A percentile compares a stretch with the other conserved stretches of the same genome.
These are phyloP conservation scores for Cryptococcus sp. DNA, from an alignment of 1,284 basidiomycete genomes.

Conservation along the genomic window DNA sequence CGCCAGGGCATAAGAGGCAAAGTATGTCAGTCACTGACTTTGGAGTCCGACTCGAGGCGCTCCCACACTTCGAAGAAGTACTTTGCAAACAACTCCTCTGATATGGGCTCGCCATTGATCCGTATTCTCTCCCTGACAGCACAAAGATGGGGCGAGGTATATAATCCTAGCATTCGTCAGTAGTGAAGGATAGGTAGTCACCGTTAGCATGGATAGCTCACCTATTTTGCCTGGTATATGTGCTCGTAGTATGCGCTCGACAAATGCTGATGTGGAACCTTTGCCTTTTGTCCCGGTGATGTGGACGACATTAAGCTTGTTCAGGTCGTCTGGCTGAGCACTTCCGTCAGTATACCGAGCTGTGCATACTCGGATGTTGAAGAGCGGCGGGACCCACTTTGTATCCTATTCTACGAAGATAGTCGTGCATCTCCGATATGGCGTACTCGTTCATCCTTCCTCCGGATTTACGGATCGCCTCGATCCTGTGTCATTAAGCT, in stretches of 20 bases:
- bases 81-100: constrained; percentile 81
- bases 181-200: not conserved
- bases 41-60: constrained; percentile 67
- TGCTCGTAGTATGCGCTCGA: constrained; percentile 56
- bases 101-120: constrained; percentile 85
- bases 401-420: constrained; percentile 84
- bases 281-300: constrained; percentile 99
- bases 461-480: constrained; percentile 76
- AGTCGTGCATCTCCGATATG: constrained; percentile 88
- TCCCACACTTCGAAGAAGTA: constrained; percentile 99
- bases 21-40: constrained; percentile 53
- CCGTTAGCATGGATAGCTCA: constrained; percentile 6
- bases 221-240: constrained; percentile 44
- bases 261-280: constrained; percentile 94
- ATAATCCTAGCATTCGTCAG: constrained; percentile 65
- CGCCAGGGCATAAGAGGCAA: not conserved
- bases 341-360: not conserved
- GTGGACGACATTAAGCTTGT: constrained; percentile 89
- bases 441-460: constrained; percentile 69
- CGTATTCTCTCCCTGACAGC: constrained; percentile 95
- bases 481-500: constrained; percentile 57
- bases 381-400: constrained; percentile 58
- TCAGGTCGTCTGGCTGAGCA: constrained; percentile 73
- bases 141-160: constrained; percentile 95
- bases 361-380: not conserved